Conservation (phyloP, 164 flowering plant genomes). For the Umbellularia californica region DNA sequence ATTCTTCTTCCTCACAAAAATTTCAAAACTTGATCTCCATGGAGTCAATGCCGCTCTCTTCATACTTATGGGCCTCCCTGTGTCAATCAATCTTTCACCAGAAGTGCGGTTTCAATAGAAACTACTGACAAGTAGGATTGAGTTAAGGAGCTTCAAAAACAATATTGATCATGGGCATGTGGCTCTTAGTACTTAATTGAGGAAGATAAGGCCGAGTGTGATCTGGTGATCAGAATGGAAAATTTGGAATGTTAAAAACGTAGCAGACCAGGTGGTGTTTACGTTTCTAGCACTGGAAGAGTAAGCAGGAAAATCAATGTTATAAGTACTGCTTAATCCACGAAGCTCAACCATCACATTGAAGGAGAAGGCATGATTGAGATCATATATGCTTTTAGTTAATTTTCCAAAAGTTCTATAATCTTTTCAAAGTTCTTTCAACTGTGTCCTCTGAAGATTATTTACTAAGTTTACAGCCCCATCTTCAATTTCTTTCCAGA, state of each 20-base stretch:
- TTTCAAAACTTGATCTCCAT: constrained; percentile 16
- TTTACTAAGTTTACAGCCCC: too few relatives aligned
- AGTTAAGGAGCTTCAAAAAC: constrained; percentile 32
- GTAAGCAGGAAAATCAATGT: constrained; percentile 72
- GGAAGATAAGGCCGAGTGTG: neutral
- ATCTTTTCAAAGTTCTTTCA: too few relatives aligned
- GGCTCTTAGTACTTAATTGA: constrained; percentile 43
- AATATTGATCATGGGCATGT: constrained; percentile 33
- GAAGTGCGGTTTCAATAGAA: constrained; percentile 25
- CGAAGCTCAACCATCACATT: constrained; percentile 73
- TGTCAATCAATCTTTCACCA: constrained; percentile 14
- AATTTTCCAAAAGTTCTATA: too few relatives aligned
- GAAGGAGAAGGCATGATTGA: constrained; percentile 1
- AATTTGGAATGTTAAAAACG: constrained; percentile 36
- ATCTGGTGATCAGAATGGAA: constrained; percentile 22
- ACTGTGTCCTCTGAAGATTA: too few relatives aligned
- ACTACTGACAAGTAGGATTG: constrained; percentile 32
- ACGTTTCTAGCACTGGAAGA: constrained; percentile 62
- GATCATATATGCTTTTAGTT: too few relatives aligned
- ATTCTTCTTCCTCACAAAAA: constrained; percentile 14
- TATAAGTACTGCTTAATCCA: constrained; percentile 55
- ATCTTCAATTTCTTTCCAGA: too few relatives aligned
- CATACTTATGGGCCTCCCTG: constrained; percentile 9
- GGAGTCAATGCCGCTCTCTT: constrained; percentile 22
- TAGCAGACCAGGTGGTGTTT: constrained; percentile 41